A percentile compares a stretch with the other conserved stretches of the same genome.
Evolutionary conservation across 371 early-diverging fungal genomes (phyloP).

Genomic region (Nematocida parisii): DNA sequence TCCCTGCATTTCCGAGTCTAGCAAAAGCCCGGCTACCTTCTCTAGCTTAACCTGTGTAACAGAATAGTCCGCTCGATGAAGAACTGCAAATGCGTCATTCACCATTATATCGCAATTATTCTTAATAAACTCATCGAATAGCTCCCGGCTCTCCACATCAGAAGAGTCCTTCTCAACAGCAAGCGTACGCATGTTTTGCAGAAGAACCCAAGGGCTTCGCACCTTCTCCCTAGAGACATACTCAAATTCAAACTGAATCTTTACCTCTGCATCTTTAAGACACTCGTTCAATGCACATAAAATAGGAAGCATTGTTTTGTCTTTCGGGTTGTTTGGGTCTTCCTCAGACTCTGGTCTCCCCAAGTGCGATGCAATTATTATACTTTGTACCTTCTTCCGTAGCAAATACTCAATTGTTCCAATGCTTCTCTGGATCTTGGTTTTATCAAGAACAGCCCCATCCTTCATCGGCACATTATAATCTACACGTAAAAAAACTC

Average conservation of each 20-base stretch:
- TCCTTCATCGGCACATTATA: constrained; percentile 97
- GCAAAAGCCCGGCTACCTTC: constrained; percentile 86
- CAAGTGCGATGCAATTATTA: constrained; percentile 91
- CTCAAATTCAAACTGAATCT: constrained; percentile 73
- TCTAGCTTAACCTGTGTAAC: constrained; percentile 79
- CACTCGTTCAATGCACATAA: constrained; percentile 20
- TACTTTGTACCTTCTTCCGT: constrained; percentile 70
- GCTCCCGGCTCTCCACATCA: constrained; percentile 16
- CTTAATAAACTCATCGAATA: constrained; percentile 78
- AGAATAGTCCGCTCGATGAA: constrained; percentile 87
- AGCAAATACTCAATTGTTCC: constrained; percentile 84
- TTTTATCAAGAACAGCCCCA: constrained; percentile 73
- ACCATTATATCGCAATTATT: constrained; percentile 89
- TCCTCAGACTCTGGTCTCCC: constrained; percentile 85
- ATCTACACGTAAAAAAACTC: constrained; percentile 76
- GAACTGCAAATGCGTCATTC: constrained; percentile 96
- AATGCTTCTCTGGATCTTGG: constrained; percentile 84
- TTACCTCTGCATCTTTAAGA: not conserved
- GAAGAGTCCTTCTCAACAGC: constrained; percentile 85
- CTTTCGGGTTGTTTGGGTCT: constrained; percentile 22
- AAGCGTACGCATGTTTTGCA: constrained; percentile 96
- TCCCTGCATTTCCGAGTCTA: constrained; percentile 85
- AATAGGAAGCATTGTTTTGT: constrained; percentile 21
- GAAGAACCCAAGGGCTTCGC: constrained; percentile 73
- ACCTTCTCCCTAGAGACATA: not conserved